These are phyloP conservation scores for Xylaria sp. DNA, from an alignment of 2,329 filamentous ascomycete species.

Conservation along the genomic window DNA sequence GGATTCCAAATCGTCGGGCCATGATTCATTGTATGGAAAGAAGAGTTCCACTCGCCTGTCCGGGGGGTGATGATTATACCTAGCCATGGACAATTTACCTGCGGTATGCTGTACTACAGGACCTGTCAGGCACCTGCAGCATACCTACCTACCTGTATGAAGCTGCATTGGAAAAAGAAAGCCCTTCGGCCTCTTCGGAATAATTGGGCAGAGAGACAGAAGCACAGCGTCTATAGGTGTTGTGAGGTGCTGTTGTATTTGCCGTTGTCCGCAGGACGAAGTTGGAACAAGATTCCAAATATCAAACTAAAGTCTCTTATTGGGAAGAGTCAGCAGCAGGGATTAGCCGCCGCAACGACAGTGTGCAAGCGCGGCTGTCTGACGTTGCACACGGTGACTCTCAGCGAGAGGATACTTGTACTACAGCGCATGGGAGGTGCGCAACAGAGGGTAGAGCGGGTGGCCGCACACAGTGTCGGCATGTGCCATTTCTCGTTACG, in stretches of 20 bases:
- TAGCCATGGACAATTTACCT: background rate
- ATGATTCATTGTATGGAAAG: constrained; percentile 13
- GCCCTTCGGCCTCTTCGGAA: background rate
- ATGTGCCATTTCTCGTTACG: background rate
- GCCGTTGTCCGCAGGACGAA: constrained; percentile 22
- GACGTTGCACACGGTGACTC: constrained; percentile 10
- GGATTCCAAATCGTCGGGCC: constrained; percentile 37
- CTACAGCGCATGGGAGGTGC: background rate
- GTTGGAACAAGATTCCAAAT: constrained; percentile 41
- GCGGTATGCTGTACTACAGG: background rate
- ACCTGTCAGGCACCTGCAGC: too few species aligned
- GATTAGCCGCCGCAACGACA: constrained; percentile 34
- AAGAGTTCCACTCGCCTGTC: constrained; percentile 28
- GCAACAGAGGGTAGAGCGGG: background rate
- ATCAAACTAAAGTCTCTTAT: constrained; percentile 25
- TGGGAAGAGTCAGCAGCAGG: constrained; percentile 40
- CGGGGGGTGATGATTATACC: constrained; percentile 3
- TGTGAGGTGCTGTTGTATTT: background rate
- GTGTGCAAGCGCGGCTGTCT: constrained; percentile 30
- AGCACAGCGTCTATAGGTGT: too few species aligned
- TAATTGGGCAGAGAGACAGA: background rate
- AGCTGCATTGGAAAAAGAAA: background rate
- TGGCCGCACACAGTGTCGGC: constrained; percentile 24
- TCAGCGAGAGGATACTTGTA: constrained; percentile 4
- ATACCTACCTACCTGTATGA: background rate